phyloP scores from a whole-genome alignment of 345 rosid species.

The Ceriops tagal region DNA sequence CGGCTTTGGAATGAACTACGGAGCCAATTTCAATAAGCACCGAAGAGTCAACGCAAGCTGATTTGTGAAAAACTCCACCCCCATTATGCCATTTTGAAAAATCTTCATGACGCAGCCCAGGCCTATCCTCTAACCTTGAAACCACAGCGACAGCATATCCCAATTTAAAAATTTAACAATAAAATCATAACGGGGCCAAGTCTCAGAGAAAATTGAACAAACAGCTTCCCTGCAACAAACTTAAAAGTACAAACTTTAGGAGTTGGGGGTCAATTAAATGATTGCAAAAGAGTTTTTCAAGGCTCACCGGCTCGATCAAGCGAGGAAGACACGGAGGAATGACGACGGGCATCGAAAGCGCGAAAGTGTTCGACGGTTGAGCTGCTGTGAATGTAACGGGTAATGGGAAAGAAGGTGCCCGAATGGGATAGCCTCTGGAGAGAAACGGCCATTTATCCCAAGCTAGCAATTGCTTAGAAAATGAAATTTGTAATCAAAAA shows the following conservation, averaged over 20 bases:
- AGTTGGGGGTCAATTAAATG: no score
- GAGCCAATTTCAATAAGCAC: constrained; percentile 57
- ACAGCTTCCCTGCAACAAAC: neutral
- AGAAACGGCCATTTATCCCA: no score
- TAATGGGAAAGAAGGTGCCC: neutral
- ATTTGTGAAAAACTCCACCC: constrained; percentile 58
- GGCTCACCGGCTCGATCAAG: neutral
- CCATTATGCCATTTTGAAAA: constrained; percentile 59
- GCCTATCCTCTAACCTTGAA: constrained; percentile 35
- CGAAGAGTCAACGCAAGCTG: constrained; percentile 54
- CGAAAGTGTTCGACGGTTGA: neutral
- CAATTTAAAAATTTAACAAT: constrained; percentile 1
- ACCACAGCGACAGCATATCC: neutral
- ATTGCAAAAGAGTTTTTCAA: neutral
- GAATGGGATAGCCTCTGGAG: neutral
- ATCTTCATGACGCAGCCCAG: constrained; percentile 17
- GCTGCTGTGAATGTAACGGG: neutral
- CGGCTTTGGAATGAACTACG: constrained; percentile 50
- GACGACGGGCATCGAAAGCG: neutral
- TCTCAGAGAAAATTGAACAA: neutral
- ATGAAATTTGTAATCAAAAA: no score
- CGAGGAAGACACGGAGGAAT: neutral
- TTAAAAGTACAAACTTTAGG: no score
- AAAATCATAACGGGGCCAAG: neutral
- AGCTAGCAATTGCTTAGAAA: no score